Base-by-base conservation (phyloP, 345 rosid genomes). In the Arabis hirsuta region DNA sequence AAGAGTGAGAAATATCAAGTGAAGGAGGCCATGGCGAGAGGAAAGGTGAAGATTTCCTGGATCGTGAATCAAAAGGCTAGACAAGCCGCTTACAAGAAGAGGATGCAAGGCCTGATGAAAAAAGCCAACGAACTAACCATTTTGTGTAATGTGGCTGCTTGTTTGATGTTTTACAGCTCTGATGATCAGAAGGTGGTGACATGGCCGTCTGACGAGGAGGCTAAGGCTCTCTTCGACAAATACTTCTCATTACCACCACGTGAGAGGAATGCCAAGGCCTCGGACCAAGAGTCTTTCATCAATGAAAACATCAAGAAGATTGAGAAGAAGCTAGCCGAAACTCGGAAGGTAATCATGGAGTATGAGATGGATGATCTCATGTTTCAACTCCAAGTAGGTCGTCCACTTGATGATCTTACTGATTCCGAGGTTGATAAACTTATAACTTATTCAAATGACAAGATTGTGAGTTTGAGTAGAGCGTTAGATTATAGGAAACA, bases 281-380 rank as follows among this genome's bases (percentile, higher is more conserved):
- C 22, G 4, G 57, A 69, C 22, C 63, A 41, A 29, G 73, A 69
- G 29, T 58, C 73, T 13, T 57, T 5, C 73, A 34, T 56, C 65
- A 39, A 34, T 27, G 14, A 45, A 16, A 58, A 57, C 2, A 69
- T 12, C 38, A 7, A 69, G 7, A 57, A 45, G 39, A 14, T 36
- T 0, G 39, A 57, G 57, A 69, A 39, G 39, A 66, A 52, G 3
- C 3, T 52, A 6, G 60, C 39, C 14, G 26, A 39, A 3, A 2
- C 39, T 24, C 45, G 13, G 10, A 41, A 59, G 58, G 73, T 12
- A 1, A 26, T 58, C 13, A 26, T 4, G 5, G 65, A 48, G 31
- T 0, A 47, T 19, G 58, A 69, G 66, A 48, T 69, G 39, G 57
- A 69, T 3, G 12, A 24, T 47, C 73, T 69, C 50, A 58, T 69